phyloP scores from a whole-genome alignment of 208 protist genomes.

The Trypanosomatidae sp. region DNA sequence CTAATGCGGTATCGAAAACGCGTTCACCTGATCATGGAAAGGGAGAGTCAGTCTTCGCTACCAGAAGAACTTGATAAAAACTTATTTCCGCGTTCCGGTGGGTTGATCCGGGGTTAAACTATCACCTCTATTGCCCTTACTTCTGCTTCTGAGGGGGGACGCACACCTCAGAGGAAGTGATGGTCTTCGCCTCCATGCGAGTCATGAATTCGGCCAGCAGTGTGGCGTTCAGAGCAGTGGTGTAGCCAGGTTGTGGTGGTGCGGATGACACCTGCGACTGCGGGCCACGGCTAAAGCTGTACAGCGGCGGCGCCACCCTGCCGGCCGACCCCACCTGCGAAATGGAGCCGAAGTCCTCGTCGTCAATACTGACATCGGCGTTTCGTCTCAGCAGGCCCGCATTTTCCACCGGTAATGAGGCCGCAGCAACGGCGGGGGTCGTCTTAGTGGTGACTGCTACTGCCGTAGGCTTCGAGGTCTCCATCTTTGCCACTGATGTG shows the following conservation, averaged over 20 bases:
- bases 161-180: conserved; percentile 16
- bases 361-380: conserved; percentile 1
- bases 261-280: conserved; percentile 20
- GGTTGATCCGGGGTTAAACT: not conserved
- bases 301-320: conserved; percentile 8
- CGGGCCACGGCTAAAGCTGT: conserved; percentile 18
- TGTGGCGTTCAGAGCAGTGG: not conserved
- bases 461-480: not conserved
- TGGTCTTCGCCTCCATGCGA: conserved; percentile 16
- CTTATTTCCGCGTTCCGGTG: not conserved
- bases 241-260: conserved; percentile 10
- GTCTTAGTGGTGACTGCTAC: not conserved
- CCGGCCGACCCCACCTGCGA: conserved; percentile 15
- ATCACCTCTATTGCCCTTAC: not conserved
- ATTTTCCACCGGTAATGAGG: not conserved
- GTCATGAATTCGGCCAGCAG: conserved; percentile 8
- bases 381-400: not conserved
- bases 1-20: not conserved
- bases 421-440: not conserved
- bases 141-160: not conserved
- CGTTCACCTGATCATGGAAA: not conserved
- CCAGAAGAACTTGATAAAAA: not conserved
- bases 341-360: conserved; percentile 24
- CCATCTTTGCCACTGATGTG: not conserved
- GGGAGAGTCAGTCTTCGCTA: not conserved